Percentiles rank a stretch among this genome's conserved stretches.
Evolutionary conservation across 805 yeast species (phyloP).

Genomic region (Starmerella stigmatis): DNA sequence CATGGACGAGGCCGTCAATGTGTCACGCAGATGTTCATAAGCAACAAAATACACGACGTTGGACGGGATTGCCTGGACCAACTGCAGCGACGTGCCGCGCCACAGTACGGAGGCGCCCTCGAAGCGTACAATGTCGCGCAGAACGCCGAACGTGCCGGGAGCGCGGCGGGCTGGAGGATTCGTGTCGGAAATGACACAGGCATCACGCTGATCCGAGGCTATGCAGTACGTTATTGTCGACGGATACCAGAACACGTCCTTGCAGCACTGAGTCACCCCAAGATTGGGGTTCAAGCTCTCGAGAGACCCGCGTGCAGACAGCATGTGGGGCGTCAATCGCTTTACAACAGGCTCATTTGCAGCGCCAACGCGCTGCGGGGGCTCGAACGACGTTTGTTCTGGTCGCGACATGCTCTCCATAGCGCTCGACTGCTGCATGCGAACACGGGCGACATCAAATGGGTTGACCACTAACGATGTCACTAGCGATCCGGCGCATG

Average conservation of each 20-base stretch:
- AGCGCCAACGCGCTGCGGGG: not conserved
- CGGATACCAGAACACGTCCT: constrained; percentile 34
- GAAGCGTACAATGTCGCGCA: constrained; percentile 48
- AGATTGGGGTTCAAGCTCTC: constrained; percentile 12
- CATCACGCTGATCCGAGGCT: constrained; percentile 26
- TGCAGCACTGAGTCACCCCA: constrained; percentile 34
- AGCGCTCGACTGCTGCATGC: constrained; percentile 34
- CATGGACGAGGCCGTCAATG: constrained; percentile 35
- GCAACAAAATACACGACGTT: constrained; percentile 91
- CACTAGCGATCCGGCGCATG: constrained; percentile 35
- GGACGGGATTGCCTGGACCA: constrained; percentile 81
- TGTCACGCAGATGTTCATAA: constrained; percentile 73
- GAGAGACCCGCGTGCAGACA: not conserved
- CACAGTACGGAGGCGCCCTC: constrained; percentile 77
- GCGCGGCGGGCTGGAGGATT: not conserved
- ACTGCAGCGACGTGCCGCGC: constrained; percentile 76
- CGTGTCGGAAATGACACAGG: constrained; percentile 7
- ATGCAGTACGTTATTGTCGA: constrained; percentile 32
- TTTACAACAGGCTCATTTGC: not conserved
- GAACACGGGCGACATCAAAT: constrained; percentile 37
- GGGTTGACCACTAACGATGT: constrained; percentile 37
- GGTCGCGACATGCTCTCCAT: constrained; percentile 10
- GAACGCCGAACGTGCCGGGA: constrained; percentile 53
- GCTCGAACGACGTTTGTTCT: not conserved
- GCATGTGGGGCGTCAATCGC: constrained; percentile 1